Conservation (phyloP, 2,329 filamentous ascomycete genomes). For the Arthrinium phaeospermum region DNA sequence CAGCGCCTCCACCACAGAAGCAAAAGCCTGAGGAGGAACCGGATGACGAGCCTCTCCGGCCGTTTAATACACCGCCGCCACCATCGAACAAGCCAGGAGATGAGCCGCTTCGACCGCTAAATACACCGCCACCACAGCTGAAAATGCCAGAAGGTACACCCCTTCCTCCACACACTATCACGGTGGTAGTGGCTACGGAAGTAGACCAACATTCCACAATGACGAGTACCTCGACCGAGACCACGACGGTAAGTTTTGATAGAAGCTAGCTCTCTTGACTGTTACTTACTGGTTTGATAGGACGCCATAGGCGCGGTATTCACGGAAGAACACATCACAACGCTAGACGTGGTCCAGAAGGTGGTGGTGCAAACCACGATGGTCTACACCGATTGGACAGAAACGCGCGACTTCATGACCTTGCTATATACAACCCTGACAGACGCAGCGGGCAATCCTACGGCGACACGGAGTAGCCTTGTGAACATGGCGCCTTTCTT, state of each 20-base stretch:
- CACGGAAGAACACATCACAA: slow-evolving; percentile 6
- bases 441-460: neutral
- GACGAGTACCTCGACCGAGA: slow-evolving; percentile 8
- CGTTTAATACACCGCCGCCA: neutral
- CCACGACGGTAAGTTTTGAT: neutral
- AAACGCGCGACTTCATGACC: neutral
- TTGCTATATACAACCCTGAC: neutral
- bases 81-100: neutral
- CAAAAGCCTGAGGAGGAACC: neutral
- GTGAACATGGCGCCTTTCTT: neutral
- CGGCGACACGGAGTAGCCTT: neutral
- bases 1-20: neutral
- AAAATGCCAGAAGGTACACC: neutral
- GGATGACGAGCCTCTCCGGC: neutral
- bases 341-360: slow-evolving; percentile 1
- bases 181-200: neutral
- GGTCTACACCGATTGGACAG: neutral
- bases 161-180: neutral
- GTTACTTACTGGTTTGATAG: neutral
- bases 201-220: neutral
- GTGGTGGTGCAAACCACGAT: neutral
- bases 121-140: neutral
- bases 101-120: neutral
- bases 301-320: slow-evolving; percentile 7
- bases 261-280: neutral